Evolutionary conservation across 768 basidiomycete genomes (phyloP).

Genomic region (Mycena amicta): DNA sequence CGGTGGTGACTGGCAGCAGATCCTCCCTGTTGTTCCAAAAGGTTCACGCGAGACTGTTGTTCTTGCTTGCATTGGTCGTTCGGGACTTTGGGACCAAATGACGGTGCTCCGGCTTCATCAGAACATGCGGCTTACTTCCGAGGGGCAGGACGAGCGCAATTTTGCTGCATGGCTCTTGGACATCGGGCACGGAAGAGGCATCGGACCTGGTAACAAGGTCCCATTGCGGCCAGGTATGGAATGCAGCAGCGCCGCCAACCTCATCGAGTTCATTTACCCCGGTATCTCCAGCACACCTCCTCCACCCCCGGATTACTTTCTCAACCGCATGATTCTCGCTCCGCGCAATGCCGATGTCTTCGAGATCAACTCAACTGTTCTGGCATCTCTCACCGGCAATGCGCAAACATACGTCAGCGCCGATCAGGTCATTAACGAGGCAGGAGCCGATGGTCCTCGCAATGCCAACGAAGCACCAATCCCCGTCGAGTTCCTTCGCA

Average conservation of each 20-base stretch:
- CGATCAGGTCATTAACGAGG: conserved; percentile 5
- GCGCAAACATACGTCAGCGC: not conserved
- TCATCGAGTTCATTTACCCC: conserved; percentile 4
- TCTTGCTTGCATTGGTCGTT: not conserved
- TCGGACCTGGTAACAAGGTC: not conserved
- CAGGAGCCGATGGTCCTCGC: no score
- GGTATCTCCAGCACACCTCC: not conserved
- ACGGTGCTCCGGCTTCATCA: not conserved
- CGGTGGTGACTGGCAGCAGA: no score
- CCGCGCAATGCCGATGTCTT: conserved; percentile 21
- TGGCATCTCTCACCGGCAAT: conserved; percentile 1
- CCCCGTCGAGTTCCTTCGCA: conserved; percentile 37
- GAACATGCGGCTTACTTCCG: conserved; percentile 1
- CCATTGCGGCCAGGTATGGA: not conserved
- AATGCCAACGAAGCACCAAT: conserved; percentile 17
- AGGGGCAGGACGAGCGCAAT: not conserved
- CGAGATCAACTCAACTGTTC: not conserved
- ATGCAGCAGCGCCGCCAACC: not conserved
- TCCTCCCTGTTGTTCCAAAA: no score
- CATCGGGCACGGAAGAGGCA: not conserved
- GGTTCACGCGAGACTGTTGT: not conserved
- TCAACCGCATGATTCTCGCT: conserved; percentile 31
- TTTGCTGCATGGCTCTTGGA: conserved; percentile 9
- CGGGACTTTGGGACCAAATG: not conserved
- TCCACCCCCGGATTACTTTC: conserved; percentile 19